Base-by-base conservation (phyloP, 75 land plant genomes). In the Chamaecyparis obtusa region DNA sequence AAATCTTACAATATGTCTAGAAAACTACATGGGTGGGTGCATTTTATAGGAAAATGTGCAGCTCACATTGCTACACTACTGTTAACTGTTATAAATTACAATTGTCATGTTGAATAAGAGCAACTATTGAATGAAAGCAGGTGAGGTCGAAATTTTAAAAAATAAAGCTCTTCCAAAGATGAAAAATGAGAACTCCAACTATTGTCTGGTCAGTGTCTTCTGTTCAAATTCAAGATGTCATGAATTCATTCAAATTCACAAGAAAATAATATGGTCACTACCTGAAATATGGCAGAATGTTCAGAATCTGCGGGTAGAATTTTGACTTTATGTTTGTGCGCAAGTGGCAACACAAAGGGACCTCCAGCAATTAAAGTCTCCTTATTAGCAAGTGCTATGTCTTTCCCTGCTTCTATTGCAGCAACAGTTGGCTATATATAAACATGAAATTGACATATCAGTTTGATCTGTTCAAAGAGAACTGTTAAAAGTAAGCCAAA, bases 241-340 rank as follows among this genome's bases (percentile, higher is more conserved):
- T 24, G 57, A 35, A 85, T 46, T 35, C 32, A 44, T 78, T 17
- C 79, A 67, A 21, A 81, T n/a, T 54, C 84, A 64, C 16, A 83
- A 32, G n/a, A 55, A 55, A 37, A 56, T 32, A 74, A 33, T 32
- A 46, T 27, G 71, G 21, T 83, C 3, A 19, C 24, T 87, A 96
- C 99, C 98, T 98, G 99, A 87, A 98, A 98, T 85, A 98, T 96
- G 43, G 99, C 99, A 56, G 99, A 98, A 90, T 98, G 99, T 83
- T 98, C 99, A 49, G 99, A 98, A 89, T 98, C 99, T 77, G 99
- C 99, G 86, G 99, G 99, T 86, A 98, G 94, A 83, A 98, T 98
- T 82, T 98, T 98, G 51, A 96, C 93, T 43, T 95, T 95, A 86
- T 98, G 97, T 87, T 96, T 95, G 89, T 93, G 94, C 1, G 99